A percentile compares a stretch with the other conserved stretches of the same genome.
phyloP scores from a whole-genome alignment of 306 rosid genomes.

The Cicer cuneatum region DNA sequence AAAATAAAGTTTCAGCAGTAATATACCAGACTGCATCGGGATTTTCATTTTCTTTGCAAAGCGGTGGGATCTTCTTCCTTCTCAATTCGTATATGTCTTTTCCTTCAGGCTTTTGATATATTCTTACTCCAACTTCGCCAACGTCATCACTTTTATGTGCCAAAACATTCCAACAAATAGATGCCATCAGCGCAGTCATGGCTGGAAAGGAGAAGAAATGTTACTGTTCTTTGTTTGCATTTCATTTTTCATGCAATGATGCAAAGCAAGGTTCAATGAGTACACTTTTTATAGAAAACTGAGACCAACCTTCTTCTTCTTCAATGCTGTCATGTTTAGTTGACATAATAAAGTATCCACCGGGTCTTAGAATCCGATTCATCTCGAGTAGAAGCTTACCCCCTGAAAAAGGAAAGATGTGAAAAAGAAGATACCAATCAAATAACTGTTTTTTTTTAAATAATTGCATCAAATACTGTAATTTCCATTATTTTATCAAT shows the following conservation, averaged over 20 bases:
- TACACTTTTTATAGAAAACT: background rate
- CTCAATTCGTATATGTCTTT: slow-evolving; percentile 79
- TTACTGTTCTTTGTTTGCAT: slow-evolving; percentile 21
- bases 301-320: slow-evolving; percentile 84
- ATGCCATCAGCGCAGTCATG: slow-evolving; percentile 67
- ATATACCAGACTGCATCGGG: slow-evolving; percentile 93
- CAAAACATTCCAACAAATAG: slow-evolving; percentile 95
- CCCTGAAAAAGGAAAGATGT: slow-evolving; percentile 57
- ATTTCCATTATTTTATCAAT: no score
- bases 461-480: no score
- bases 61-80: slow-evolving; percentile 82
- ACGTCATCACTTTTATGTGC: slow-evolving; percentile 91
- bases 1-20: slow-evolving; percentile 40
- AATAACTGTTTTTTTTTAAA: no score
- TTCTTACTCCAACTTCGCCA: slow-evolving; percentile 83
- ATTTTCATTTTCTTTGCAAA: slow-evolving; percentile 88
- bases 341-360: slow-evolving; percentile 90
- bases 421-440: no score
- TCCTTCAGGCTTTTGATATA: slow-evolving; percentile 92
- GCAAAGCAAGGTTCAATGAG: background rate
- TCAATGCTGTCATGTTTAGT: slow-evolving; percentile 79
- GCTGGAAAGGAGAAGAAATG: slow-evolving; percentile 64
- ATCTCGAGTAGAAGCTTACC: slow-evolving; percentile 92
- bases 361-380: slow-evolving; percentile 84
- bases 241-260: slow-evolving; percentile 7